Percentiles rank a stretch among this genome's conserved stretches.
phyloP scores from a whole-genome alignment of 192 early-diverging fungal species.

The Physocladia obscura region DNA sequence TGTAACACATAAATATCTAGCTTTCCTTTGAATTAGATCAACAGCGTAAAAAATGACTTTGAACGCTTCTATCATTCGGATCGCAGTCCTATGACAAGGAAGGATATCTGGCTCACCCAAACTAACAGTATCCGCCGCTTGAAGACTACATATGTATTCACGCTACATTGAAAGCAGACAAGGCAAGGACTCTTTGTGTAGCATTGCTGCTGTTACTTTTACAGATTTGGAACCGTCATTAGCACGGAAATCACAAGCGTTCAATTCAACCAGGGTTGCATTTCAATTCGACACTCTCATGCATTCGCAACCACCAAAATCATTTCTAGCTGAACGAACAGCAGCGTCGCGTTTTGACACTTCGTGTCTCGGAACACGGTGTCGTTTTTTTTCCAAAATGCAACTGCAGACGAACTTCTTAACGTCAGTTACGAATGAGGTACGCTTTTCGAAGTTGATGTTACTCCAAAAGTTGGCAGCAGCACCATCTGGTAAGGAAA shows the following conservation, averaged over 20 bases:
- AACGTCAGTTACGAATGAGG: constrained; percentile 33
- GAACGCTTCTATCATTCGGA: background rate
- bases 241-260: constrained; percentile 63
- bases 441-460: constrained; percentile 21
- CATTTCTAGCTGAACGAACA: constrained; percentile 59
- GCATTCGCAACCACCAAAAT: background rate
- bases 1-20: no score
- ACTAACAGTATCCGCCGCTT: constrained; percentile 11
- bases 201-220: constrained; percentile 45
- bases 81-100: constrained; percentile 10
- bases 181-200: constrained; percentile 55
- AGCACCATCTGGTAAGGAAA: constrained; percentile 5
- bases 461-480: constrained; percentile 9
- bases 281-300: background rate
- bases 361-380: constrained; percentile 61
- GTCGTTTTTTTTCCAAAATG: constrained; percentile 69
- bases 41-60: no score
- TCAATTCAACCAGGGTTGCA: background rate
- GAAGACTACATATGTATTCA: constrained; percentile 16
- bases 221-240: constrained; percentile 54
- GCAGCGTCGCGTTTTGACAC: constrained; percentile 61
- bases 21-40: no score
- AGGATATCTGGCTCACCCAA: background rate
- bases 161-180: constrained; percentile 49
- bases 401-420: constrained; percentile 52